phyloP scores from a whole-genome alignment of 306 rosid genomes.

The Lathyrus aphaca region DNA sequence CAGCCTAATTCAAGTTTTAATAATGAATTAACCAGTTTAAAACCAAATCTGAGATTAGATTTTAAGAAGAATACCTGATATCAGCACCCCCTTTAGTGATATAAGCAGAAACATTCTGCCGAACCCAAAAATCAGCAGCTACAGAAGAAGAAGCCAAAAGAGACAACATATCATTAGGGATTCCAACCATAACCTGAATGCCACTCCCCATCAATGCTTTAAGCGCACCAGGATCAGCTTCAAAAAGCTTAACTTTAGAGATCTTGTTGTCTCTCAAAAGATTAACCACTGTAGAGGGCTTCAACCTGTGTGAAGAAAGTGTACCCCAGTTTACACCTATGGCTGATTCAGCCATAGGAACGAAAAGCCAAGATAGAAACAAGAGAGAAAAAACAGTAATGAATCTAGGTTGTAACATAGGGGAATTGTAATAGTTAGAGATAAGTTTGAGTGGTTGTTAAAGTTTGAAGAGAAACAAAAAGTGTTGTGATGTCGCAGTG shows the following conservation, averaged over 20 bases:
- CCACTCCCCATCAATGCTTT: conserved; percentile 68
- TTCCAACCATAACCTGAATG: conserved; percentile 85
- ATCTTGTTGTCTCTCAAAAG: conserved; percentile 70
- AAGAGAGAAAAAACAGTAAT: conserved; percentile 17
- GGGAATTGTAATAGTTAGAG: neutral
- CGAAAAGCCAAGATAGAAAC: conserved; percentile 37
- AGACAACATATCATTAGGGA: conserved; percentile 84
- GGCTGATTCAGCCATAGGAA: conserved; percentile 61
- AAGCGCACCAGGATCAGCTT: conserved; percentile 67
- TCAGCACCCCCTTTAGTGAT: conserved; percentile 74
- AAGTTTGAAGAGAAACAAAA: too few relatives aligned
- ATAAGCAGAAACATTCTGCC: conserved; percentile 71
- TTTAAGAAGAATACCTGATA: conserved; percentile 61
- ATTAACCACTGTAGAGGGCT: conserved; percentile 77
- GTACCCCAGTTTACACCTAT: conserved; percentile 94
- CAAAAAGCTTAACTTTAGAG: conserved; percentile 82
- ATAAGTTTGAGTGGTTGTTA: neutral
- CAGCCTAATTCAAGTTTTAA: neutral
- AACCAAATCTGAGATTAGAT: conserved; percentile 24
- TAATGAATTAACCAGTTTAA: neutral
- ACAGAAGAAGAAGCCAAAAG: conserved; percentile 62
- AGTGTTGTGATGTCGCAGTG: neutral
- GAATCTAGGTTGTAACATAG: conserved; percentile 54
- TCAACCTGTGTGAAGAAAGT: conserved; percentile 66
- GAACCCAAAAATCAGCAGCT: conserved; percentile 82